These are phyloP conservation scores for Selenicereus undatus DNA, from an alignment of 148 eudicot genomes.

Conservation along the genomic window DNA sequence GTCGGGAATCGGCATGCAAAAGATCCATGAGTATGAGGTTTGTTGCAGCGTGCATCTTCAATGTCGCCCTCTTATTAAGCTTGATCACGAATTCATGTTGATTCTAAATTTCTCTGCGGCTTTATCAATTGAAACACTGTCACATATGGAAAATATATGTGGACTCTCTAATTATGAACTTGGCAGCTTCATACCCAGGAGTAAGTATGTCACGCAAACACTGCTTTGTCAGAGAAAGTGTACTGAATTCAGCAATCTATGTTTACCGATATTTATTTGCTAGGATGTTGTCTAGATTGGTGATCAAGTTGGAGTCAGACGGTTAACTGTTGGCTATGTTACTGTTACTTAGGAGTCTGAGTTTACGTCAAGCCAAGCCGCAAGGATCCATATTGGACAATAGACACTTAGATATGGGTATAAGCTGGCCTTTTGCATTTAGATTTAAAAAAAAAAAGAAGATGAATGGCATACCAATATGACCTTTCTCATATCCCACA, in stretches of 20 bases:
- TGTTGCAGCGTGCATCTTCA: slow-evolving; percentile 8
- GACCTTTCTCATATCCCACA: no score
- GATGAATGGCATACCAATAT: no score
- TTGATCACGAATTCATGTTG: neutral
- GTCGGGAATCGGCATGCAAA: slow-evolving; percentile 91
- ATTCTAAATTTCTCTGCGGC: neutral
- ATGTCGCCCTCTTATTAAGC: neutral
- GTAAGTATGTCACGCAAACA: neutral
- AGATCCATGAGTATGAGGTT: slow-evolving; percentile 95
- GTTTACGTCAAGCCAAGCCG: neutral
- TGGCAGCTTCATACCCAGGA: neutral
- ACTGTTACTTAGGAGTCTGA: neutral
- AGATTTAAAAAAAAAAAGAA: neutral
- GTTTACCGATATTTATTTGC: neutral
- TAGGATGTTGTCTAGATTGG: neutral
- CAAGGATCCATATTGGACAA: neutral
- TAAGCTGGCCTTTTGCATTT: neutral
- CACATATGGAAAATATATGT: neutral
- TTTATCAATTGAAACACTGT: neutral
- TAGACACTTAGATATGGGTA: neutral
- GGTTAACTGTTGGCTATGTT: neutral
- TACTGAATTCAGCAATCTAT: neutral
- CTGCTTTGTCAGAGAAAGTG: neutral
- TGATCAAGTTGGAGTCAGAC: neutral
- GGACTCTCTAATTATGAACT: no score